Conservation (phyloP, 805 yeast genomes). For the Schwanniomyces yamadae region DNA sequence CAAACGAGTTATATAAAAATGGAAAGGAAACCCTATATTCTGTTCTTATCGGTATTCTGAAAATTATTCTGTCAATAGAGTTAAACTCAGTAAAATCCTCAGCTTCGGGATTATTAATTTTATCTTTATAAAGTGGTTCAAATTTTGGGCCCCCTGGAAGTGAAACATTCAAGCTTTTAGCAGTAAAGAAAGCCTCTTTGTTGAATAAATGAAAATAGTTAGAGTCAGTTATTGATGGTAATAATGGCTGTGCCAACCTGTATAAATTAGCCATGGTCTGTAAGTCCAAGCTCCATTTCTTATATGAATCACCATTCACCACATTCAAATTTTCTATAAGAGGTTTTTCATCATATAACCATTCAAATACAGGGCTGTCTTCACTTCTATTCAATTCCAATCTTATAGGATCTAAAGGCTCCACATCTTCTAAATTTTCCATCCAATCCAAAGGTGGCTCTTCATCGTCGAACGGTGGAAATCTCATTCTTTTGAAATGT, state of each 20-base stretch:
- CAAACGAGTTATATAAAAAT: slow-evolving; percentile 74
- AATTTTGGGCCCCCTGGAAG: slow-evolving; percentile 96
- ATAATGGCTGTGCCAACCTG: slow-evolving; percentile 67
- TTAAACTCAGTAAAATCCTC: slow-evolving; percentile 91
- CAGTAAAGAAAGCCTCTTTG: slow-evolving; percentile 77
- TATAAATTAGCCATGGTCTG: slow-evolving; percentile 64
- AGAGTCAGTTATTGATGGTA: slow-evolving; percentile 55
- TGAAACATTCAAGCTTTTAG: slow-evolving; percentile 83
- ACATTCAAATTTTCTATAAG: slow-evolving; percentile 51
- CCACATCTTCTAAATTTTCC: slow-evolving; percentile 74
- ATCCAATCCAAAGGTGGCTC: slow-evolving; percentile 86
- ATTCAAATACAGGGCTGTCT: slow-evolving; percentile 60
- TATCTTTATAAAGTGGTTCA: slow-evolving; percentile 75
- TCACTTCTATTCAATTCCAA: slow-evolving; percentile 64
- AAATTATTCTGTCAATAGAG: slow-evolving; percentile 81
- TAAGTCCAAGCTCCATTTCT: slow-evolving; percentile 63
- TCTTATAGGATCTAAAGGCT: slow-evolving; percentile 69
- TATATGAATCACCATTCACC: slow-evolving; percentile 78
- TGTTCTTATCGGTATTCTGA: slow-evolving; percentile 71
- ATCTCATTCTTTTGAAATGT: slow-evolving; percentile 86
- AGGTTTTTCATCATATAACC: slow-evolving; percentile 83
- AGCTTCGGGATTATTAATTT: slow-evolving; percentile 51
- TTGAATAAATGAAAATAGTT: slow-evolving; percentile 74
- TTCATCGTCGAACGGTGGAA: slow-evolving; percentile 97
- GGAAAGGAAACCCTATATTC: slow-evolving; percentile 90